Evolutionary conservation across 306 rosid species (phyloP), one percentile per base, ranked within the genome.

Genomic region (Castanospermum australe): DNA sequence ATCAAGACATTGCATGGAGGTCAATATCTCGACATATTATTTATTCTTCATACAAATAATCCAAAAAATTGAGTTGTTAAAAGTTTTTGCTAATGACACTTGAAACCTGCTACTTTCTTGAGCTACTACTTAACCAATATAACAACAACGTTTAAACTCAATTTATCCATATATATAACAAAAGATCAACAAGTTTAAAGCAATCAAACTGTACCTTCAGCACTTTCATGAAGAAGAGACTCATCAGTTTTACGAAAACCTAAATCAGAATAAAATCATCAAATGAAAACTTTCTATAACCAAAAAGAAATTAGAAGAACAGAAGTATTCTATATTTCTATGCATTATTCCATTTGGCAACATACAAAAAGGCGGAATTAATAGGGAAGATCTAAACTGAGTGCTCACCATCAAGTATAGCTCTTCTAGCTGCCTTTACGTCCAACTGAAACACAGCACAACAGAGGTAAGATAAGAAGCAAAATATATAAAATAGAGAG

Each of bases 191-290:
- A 69, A 71, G 25, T 71, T 54, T 18, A 48, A 57, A 75, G 79
- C 7, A 17, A 52, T 33, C 36, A 41, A 56, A 75, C 57, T 56
- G 41, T 75, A 90, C 98, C 97, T 87, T 89, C 71, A 63, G 84
- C 59, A 79, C 98, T 92, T 84, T 85, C 91, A 77, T 82, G 92
- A 78, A 94, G 90, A 82, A 94, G 92, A 76, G 86, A 81, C 81
- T 92, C 91, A 14, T 92, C 98, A 5, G 98, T 90, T 90, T 85
- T 90, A 13, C 86, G 90, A 70, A 90, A 92, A 84, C 98, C 98
- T 89, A 70, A 45, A 64, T 56, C 47, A 59, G 32, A 67, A 48
- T 18, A 66, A 76, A 69, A 33, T 32, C 28, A 66, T 28, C 79
- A 50, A 72, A 76, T 21, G 15, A 56, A 41, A 67, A 76, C 35